phyloP scores from a whole-genome alignment of 148 eudicot genomes.

The Chenopodium formosanum region DNA sequence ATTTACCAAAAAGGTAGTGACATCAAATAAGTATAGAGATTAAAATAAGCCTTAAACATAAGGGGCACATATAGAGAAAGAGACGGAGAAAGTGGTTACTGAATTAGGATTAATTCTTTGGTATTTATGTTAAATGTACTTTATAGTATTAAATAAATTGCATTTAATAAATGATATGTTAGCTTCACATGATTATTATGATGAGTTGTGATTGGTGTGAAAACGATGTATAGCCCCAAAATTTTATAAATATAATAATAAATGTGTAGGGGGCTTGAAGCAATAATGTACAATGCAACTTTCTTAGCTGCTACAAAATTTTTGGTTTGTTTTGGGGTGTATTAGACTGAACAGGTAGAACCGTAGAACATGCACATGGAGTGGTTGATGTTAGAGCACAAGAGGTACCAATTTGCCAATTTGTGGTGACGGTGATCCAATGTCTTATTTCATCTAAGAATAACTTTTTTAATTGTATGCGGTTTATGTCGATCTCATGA shows the following conservation, averaged over 20 bases:
- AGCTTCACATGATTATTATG: slow-evolving; percentile 24
- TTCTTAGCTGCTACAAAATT: slow-evolving; percentile 19
- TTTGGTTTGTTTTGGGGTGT: slow-evolving; percentile 22
- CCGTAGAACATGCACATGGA: slow-evolving; percentile 58
- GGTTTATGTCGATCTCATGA: too few species aligned
- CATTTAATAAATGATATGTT: background rate
- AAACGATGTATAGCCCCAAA: background rate
- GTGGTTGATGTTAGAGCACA: slow-evolving; percentile 18
- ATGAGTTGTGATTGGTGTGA: slow-evolving; percentile 28
- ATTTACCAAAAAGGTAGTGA: slow-evolving; percentile 9
- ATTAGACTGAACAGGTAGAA: slow-evolving; percentile 53
- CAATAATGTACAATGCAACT: slow-evolving; percentile 19
- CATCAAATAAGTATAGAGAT: slow-evolving; percentile 10
- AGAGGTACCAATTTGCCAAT: background rate
- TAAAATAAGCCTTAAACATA: background rate
- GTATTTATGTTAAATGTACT: slow-evolving; percentile 4
- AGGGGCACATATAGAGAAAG: background rate
- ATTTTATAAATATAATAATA: background rate
- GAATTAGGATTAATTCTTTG: background rate
- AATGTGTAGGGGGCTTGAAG: background rate
- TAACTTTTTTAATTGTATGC: too few species aligned
- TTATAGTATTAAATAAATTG: background rate
- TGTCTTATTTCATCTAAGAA: background rate
- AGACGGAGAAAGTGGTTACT: background rate
- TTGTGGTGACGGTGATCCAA: slow-evolving; percentile 23